phyloP scores from a whole-genome alignment of 805 yeast genomes.

The Wickerhamomyces rabaulensis region DNA sequence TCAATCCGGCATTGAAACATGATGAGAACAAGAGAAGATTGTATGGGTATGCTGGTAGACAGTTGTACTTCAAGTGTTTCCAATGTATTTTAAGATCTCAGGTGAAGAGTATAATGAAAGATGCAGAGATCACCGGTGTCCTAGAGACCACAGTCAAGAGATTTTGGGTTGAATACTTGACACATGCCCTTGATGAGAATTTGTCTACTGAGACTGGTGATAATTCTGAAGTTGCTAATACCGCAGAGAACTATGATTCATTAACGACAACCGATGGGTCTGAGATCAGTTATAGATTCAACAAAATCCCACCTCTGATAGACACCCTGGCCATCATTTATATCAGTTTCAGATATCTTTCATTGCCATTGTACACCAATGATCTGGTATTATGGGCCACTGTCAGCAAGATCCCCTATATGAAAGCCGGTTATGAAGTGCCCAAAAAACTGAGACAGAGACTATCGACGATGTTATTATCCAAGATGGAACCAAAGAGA shows the following conservation, averaged over 20 bases:
- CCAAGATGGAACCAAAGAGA: constrained; percentile 33
- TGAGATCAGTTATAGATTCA: constrained; percentile 4
- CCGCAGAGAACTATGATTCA: constrained; percentile 6
- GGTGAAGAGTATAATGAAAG: constrained; percentile 32
- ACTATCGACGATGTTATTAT: constrained; percentile 34
- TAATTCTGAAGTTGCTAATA: constrained; percentile 6
- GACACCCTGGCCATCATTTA: constrained; percentile 37
- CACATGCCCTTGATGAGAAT: background rate
- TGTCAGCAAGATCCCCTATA: constrained; percentile 44
- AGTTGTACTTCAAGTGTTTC: constrained; percentile 38
- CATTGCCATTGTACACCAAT: constrained; percentile 43
- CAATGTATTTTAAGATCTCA: constrained; percentile 51
- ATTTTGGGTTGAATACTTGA: constrained; percentile 30
- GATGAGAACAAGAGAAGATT: constrained; percentile 19
- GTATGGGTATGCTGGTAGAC: constrained; percentile 45
- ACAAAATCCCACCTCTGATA: constrained; percentile 8
- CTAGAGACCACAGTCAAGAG: constrained; percentile 31
- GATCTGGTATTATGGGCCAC: constrained; percentile 42
- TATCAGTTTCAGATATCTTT: constrained; percentile 42
- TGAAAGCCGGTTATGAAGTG: constrained; percentile 33
- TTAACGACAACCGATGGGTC: constrained; percentile 10
- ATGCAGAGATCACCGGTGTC: constrained; percentile 25
- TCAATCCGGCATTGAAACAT: constrained; percentile 23
- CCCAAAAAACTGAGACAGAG: constrained; percentile 33
- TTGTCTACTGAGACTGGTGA: background rate